Evolutionary conservation across 2,329 filamentous ascomycete genomes (phyloP).

Genomic region (Calonectria hawksworthii): DNA sequence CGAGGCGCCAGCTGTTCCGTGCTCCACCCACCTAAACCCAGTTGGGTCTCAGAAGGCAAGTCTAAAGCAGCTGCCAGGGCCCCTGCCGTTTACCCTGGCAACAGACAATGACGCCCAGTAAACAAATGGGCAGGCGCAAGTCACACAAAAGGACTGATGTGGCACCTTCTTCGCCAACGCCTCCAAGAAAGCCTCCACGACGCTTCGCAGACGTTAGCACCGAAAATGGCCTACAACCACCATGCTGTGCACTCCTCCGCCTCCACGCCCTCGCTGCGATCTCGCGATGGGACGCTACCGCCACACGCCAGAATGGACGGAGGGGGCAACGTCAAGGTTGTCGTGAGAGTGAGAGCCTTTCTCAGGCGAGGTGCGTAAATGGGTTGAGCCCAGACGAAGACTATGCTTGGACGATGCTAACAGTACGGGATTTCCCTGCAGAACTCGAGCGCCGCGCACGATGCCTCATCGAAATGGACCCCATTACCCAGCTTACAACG

Average conservation of each 20-base stretch:
- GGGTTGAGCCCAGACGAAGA: background rate
- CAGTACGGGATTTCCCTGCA: constrained; percentile 53
- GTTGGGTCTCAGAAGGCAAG: constrained; percentile 19
- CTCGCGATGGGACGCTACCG: constrained; percentile 76
- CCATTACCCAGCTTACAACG: constrained; percentile 85
- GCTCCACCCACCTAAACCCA: constrained; percentile 21
- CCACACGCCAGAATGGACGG: constrained; percentile 69
- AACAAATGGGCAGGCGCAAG: constrained; percentile 46
- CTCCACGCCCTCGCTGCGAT: constrained; percentile 83
- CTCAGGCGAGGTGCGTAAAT: constrained; percentile 76
- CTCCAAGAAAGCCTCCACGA: constrained; percentile 56
- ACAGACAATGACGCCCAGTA: constrained; percentile 50
- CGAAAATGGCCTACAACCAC: constrained; percentile 57
- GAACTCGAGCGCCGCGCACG: constrained; percentile 84
- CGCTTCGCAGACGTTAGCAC: constrained; percentile 55
- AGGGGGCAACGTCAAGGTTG: constrained; percentile 85
- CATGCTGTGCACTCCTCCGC: constrained; percentile 73
- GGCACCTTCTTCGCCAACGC: constrained; percentile 57
- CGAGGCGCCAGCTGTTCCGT: constrained; percentile 37
- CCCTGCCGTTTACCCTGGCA: constrained; percentile 51
- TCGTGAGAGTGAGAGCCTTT: constrained; percentile 85
- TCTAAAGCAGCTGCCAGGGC: constrained; percentile 23
- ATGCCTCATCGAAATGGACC: constrained; percentile 95
- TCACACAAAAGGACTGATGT: constrained; percentile 47
- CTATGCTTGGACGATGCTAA: background rate